Evolutionary conservation across 805 yeast species (phyloP), one percentile per base, ranked within the genome.

Genomic region (Kodamaea jinghongensis): DNA sequence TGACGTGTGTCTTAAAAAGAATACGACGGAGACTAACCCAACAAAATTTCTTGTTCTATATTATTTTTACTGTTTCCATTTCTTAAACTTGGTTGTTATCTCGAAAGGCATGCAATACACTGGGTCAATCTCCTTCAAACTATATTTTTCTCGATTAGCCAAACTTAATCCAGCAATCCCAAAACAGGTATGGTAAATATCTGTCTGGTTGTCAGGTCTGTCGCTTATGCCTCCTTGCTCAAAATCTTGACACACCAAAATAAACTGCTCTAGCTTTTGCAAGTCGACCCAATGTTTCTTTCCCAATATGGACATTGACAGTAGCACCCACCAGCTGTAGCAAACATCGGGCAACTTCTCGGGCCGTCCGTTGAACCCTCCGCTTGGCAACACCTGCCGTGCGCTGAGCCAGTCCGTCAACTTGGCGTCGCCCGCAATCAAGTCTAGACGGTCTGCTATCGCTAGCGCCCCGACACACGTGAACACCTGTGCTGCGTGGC

Each of bases 281-380:
- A 68, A 70, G 54, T 87, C 83, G n/a, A 93, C 83, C 89, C 96
- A 89, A 47, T 85, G 76, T 13, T 80, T 58, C 45, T 76, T 79
- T 0, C 67, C 76, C 14, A 91, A 67, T 27, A 87, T 80, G 0
- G 84, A 74, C 42, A 90, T 62, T 2, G 88, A 75, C 2, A 95
- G 83, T 15, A 89, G 59, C 7, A 89, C 95, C 99, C 99, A 93
- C 96, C 97, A 93, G 51, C 93, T 81, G 58, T 93, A 93, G 58
- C 99, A 93, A n/a, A 87, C 96, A 61, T 93, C 99, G 0, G 98
- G 96, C 13, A 88, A 65, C 58, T 93, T 93, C 43, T 93, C 96
- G 0, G 98, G 96, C 36, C 99, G 75, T 1, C 99, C 99, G 56
- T 93, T 93, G 40, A 93, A 70, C 0, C 99, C 99, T 4, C 99